Evolutionary conservation across 2,329 filamentous ascomycete species (phyloP), one percentile per base, ranked within the genome.

Genomic region (Aspergillus tanneri): DNA sequence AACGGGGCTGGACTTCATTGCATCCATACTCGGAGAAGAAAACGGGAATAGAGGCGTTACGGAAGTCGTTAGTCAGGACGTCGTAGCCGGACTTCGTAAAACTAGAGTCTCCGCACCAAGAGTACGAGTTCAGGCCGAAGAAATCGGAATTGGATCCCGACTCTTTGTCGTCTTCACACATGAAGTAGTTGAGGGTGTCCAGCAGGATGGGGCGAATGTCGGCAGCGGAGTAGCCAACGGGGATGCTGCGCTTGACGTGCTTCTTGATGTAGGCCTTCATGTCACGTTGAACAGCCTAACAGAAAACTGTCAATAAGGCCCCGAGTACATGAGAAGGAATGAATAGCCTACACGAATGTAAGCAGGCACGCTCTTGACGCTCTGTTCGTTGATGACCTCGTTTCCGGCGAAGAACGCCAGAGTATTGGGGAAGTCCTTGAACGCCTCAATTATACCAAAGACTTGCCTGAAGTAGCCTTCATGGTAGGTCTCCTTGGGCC

Each of bases 11-110:
- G 23, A 81, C 77, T 37, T 74, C 66, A 68, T 85, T 85, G 75
- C 83, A 86, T 53, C 83, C 83, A 54, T 84, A 85, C 60, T 86
- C 83, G 46, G 80, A 83, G 73, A 85, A 85, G 72, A 85, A 85
- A 57, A 85, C 77, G 5, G 82, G 82, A 39, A 84, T 71, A 22
- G 79, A 76, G 44, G 77, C 77, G 56, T 79, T 75, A 55, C 72
- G 59, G 69, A 86, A 85, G 64, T 80, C 76, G n/a, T 73, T 67
- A 21, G 80, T 77, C n/a, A 85, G 65, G 11, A 72, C 70, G 50
- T 82, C 68, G 62, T 83, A 86, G 34, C 79, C 77, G 12, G 75
- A 74, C 27, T 69, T 74, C 34, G 72, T 65, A 69, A 77, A 84
- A 47, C 72, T 78, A 8, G 80, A 77, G 36, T 77, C 69, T 47